These are phyloP conservation scores for Fimicolochytrium jonesii DNA, from an alignment of 192 early-diverging fungal species.

Conservation along the genomic window DNA sequence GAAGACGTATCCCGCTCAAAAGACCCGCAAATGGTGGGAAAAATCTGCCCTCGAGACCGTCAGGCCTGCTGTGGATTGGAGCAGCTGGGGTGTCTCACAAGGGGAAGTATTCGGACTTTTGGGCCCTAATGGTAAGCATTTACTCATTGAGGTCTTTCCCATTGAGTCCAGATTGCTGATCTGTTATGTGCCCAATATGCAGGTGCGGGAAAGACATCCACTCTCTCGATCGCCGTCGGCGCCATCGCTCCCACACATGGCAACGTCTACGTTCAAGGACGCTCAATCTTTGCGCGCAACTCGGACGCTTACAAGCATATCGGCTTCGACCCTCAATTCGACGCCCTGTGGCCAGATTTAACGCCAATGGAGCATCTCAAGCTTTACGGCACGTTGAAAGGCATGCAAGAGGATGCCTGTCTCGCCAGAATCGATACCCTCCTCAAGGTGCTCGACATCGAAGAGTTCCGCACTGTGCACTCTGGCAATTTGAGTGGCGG, in stretches of 20 bases:
- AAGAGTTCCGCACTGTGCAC: conserved; percentile 9
- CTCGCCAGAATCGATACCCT: neutral
- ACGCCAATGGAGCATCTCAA: conserved; percentile 41
- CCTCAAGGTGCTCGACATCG: conserved; percentile 1
- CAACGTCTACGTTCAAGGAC: conserved; percentile 20
- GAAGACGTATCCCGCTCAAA: conserved; percentile 21
- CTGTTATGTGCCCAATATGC: conserved; percentile 20
- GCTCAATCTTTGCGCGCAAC: conserved; percentile 11
- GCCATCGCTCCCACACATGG: conserved; percentile 24
- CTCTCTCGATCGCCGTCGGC: conserved; percentile 35
- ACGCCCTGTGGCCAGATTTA: conserved; percentile 40
- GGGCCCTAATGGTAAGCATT: conserved; percentile 42
- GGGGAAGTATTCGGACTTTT: conserved; percentile 28
- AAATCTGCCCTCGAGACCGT: neutral
- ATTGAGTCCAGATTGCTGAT: too few relatives aligned
- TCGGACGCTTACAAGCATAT: conserved; percentile 17
- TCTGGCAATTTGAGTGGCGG: conserved; percentile 34
- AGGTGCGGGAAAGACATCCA: conserved; percentile 45
- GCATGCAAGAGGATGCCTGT: neutral
- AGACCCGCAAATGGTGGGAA: neutral
- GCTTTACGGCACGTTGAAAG: conserved; percentile 36
- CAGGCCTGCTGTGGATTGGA: neutral
- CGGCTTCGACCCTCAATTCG: conserved; percentile 44
- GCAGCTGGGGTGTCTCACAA: conserved; percentile 9
- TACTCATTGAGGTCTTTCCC: neutral